These are phyloP conservation scores for Clohesyomyces aquaticus DNA, from an alignment of 495 filamentous ascomycete genomes.

Conservation along the genomic window DNA sequence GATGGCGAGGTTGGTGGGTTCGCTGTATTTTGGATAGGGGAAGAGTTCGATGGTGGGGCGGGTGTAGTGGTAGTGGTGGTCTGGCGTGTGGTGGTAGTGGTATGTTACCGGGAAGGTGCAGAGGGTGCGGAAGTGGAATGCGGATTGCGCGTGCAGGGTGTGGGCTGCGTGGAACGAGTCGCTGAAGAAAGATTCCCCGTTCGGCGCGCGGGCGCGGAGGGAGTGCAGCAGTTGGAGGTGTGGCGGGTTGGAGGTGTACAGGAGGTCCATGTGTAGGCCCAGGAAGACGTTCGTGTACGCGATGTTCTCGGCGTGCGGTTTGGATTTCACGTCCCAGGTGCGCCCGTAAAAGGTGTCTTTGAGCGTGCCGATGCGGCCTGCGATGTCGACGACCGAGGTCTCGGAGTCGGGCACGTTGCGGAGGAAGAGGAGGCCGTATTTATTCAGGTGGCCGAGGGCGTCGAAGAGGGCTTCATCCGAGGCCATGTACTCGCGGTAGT, in stretches of 20 bases:
- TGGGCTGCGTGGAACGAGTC: conserved; percentile 68
- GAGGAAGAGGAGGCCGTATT: conserved; percentile 73
- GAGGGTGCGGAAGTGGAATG: conserved; percentile 50
- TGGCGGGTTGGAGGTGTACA: conserved; percentile 82
- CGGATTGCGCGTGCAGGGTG: conserved; percentile 45
- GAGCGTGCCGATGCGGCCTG: conserved; percentile 69
- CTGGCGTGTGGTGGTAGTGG: conserved; percentile 72
- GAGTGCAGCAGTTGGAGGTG: conserved; percentile 86
- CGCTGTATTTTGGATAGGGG: conserved; percentile 34
- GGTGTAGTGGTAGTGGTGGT: conserved; percentile 60
- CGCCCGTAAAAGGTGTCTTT: conserved; percentile 85
- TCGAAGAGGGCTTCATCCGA: conserved; percentile 55
- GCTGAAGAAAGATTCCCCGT: conserved; percentile 81
- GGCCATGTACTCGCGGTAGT: conserved; percentile 72
- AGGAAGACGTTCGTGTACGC: conserved; percentile 82
- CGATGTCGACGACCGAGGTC: conserved; percentile 67
- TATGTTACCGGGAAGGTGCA: conserved; percentile 56
- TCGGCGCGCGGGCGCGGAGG: conserved; percentile 69
- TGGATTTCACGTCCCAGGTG: conserved; percentile 84
- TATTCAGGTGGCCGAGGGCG: conserved; percentile 58
- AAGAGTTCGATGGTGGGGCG: conserved; percentile 60
- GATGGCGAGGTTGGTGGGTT: conserved; percentile 32
- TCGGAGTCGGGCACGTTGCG: conserved; percentile 68
- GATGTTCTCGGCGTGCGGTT: conserved; percentile 81
- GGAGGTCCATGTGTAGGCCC: conserved; percentile 87